Conservation (phyloP, 202 grass and related monocot genomes). For the Schoenoplectus triqueter region DNA sequence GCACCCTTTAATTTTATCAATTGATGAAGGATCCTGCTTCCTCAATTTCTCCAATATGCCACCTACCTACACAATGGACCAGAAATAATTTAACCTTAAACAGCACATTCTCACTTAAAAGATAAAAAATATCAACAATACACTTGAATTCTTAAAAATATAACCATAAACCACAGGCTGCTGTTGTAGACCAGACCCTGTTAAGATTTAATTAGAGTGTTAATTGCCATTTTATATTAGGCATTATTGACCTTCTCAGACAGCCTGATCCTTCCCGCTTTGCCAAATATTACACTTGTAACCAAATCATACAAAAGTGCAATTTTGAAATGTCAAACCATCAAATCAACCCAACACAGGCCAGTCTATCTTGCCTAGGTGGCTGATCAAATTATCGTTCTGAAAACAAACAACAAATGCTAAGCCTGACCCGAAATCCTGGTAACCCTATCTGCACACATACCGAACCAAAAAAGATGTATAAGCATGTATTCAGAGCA, state of each 20-base stretch:
- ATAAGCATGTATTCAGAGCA: background rate
- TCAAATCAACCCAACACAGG: background rate
- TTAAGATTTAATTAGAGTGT: background rate
- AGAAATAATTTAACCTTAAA: constrained; percentile 8
- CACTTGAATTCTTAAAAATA: background rate
- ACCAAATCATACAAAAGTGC: no score
- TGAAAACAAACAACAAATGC: background rate
- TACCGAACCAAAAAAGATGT: background rate
- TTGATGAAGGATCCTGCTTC: constrained; percentile 54
- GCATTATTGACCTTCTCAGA: background rate
- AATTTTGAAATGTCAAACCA: background rate
- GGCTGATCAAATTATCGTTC: constrained; percentile 1
- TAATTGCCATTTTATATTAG: background rate
- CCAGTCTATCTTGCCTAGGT: background rate
- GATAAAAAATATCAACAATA: background rate
- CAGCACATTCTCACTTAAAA: background rate
- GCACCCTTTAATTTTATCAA: constrained; percentile 87
- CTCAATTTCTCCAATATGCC: constrained; percentile 79
- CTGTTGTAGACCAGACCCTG: background rate
- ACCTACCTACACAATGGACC: constrained; percentile 60
- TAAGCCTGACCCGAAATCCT: background rate
- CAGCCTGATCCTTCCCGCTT: background rate
- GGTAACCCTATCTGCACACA: background rate
- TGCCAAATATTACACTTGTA: background rate
- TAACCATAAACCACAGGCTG: background rate